phyloP scores from a whole-genome alignment of 2,329 filamentous ascomycete species.

The Fusarium buxicola region DNA sequence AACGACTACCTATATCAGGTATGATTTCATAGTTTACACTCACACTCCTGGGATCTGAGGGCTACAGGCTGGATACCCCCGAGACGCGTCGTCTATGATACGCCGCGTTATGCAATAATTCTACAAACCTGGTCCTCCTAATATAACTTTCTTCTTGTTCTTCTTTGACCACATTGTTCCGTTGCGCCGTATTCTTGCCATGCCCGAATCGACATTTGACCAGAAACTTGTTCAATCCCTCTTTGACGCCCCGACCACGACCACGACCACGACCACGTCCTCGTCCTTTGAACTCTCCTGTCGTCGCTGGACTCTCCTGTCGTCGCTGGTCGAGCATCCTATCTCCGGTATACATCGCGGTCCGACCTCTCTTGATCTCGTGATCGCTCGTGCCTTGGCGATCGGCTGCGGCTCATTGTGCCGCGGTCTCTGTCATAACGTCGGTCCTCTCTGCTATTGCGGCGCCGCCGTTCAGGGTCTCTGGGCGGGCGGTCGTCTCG shows the following conservation, averaged over 20 bases:
- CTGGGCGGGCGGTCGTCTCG: constrained; percentile 49
- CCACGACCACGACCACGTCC: not conserved
- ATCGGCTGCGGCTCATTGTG: constrained; percentile 56
- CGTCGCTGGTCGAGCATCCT: constrained; percentile 37
- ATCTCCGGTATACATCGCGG: constrained; percentile 63
- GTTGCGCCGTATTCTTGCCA: constrained; percentile 32
- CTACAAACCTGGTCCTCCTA: constrained; percentile 19
- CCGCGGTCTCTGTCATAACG: constrained; percentile 56
- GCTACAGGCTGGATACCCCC: constrained; percentile 3
- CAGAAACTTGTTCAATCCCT: constrained; percentile 13
- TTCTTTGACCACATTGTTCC: constrained; percentile 24
- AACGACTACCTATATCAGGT: constrained; percentile 12
- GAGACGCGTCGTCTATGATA: constrained; percentile 3
- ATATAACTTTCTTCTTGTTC: constrained; percentile 13
- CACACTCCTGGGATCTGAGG: constrained; percentile 17
- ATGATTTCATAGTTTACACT: constrained; percentile 22
- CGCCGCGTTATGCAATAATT: constrained; percentile 27
- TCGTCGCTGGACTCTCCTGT: constrained; percentile 1
- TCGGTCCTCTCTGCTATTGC: constrained; percentile 52
- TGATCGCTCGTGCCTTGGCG: constrained; percentile 53
- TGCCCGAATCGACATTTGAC: constrained; percentile 26
- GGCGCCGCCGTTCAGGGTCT: constrained; percentile 47
- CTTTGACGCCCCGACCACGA: constrained; percentile 34
- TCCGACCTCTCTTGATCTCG: constrained; percentile 60
- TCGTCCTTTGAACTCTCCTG: not conserved